Conservation (phyloP, 306 rosid species). For the Hippophae tibetana region DNA sequence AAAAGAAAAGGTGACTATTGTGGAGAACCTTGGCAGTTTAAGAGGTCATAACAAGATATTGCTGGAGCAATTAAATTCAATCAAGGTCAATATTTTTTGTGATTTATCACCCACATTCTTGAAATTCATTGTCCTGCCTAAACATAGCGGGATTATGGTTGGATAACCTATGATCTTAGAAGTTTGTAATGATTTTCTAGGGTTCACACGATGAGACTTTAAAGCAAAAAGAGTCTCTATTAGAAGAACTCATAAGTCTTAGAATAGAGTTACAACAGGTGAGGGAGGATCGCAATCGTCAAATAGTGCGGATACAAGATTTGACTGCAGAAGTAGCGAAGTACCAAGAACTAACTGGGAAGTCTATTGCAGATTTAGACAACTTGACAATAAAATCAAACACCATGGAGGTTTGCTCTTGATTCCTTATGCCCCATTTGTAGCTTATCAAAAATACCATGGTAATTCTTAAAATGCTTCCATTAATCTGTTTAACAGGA, state of each 20-base stretch:
- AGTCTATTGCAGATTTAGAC: constrained; percentile 52
- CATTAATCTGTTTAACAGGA: constrained; percentile 36
- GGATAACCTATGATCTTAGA: not conserved
- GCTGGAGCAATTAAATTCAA: constrained; percentile 58
- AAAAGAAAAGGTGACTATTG: constrained; percentile 69
- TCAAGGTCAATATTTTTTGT: constrained; percentile 33
- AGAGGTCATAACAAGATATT: constrained; percentile 70
- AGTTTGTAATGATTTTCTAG: constrained; percentile 23
- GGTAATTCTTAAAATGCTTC: constrained; percentile 5
- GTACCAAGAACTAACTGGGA: constrained; percentile 33
- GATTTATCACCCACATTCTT: too few relatives aligned
- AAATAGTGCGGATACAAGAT: constrained; percentile 34
- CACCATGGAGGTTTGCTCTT: constrained; percentile 56
- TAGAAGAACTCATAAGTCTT: constrained; percentile 53
- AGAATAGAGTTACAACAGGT: constrained; percentile 63
- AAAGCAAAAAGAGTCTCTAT: constrained; percentile 45
- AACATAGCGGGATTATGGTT: too few relatives aligned
- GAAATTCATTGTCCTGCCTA: too few relatives aligned
- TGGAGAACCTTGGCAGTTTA: constrained; percentile 59
- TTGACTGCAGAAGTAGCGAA: constrained; percentile 45
- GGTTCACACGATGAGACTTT: constrained; percentile 58
- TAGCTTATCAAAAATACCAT: not conserved
- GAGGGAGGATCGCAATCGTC: constrained; percentile 71
- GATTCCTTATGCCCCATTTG: not conserved
- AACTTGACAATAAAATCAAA: constrained; percentile 42